A percentile compares a stretch with the other conserved stretches of the same genome.
These are phyloP conservation scores for Polyplosphaeria fusca DNA, from an alignment of 495 filamentous ascomycete genomes.

Conservation along the genomic window DNA sequence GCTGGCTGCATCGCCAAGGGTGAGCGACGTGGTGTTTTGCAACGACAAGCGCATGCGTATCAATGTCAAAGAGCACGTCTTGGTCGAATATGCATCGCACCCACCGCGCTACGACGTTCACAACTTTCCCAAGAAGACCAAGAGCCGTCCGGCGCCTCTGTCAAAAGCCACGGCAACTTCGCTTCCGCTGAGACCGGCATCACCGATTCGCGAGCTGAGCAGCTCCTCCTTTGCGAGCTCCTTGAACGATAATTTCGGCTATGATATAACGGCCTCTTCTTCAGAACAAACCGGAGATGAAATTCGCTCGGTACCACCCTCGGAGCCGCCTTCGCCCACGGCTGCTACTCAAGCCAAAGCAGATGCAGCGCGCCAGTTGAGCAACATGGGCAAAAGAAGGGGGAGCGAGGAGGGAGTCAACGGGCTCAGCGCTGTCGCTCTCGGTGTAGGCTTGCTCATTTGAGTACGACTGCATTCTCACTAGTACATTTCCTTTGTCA, in stretches of 20 bases:
- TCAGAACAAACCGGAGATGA: slow-evolving; percentile 15
- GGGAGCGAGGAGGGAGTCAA: slow-evolving; percentile 8
- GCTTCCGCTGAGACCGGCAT: slow-evolving; percentile 2
- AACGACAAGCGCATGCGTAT: slow-evolving; percentile 39
- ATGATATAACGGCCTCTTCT: slow-evolving; percentile 19
- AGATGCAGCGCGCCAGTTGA: slow-evolving; percentile 14
- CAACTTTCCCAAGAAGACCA: slow-evolving; percentile 16
- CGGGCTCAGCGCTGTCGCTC: slow-evolving; percentile 14
- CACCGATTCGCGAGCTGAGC: slow-evolving; percentile 20
- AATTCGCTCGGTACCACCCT: slow-evolving; percentile 12
- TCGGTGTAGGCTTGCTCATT: slow-evolving; percentile 20
- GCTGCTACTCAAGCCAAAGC: slow-evolving; percentile 12
- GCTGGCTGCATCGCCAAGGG: slow-evolving; percentile 34
- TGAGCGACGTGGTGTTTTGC: slow-evolving; percentile 39
- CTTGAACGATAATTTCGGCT: slow-evolving; percentile 11
- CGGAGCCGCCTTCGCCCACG: slow-evolving; percentile 26
- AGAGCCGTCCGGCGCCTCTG: neutral
- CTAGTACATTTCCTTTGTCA: no score
- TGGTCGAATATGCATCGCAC: slow-evolving; percentile 20
- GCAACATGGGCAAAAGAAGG: slow-evolving; percentile 7
- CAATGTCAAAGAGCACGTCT: slow-evolving; percentile 35
- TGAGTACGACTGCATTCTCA: no score
- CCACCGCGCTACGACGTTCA: slow-evolving; percentile 33
- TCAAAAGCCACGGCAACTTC: neutral
- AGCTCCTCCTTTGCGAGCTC: slow-evolving; percentile 15